A percentile compares a stretch with the other conserved stretches of the same genome.
Conservation (phyloP, 352 stramenopile species). For the Phytophthora sp. region DNA sequence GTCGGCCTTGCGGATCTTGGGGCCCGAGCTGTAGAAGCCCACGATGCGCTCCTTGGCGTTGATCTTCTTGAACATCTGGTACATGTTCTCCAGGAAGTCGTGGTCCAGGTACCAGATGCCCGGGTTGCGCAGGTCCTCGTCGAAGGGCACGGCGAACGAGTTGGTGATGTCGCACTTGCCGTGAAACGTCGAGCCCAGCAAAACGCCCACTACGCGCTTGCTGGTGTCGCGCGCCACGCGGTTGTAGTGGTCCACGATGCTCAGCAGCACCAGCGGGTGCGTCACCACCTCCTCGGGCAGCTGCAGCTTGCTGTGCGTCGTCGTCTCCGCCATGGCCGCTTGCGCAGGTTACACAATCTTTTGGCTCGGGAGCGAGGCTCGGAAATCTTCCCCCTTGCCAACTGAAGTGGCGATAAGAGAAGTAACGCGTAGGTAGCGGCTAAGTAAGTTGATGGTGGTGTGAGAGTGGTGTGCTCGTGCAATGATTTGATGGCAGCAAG, state of each 20-base stretch:
- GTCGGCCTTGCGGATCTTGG: constrained; percentile 96
- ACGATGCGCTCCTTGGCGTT: constrained; percentile 98
- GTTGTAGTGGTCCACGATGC: constrained; percentile 99
- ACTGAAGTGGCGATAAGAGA: constrained; percentile 8
- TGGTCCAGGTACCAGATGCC: constrained; percentile 99
- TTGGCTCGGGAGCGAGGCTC: neutral
- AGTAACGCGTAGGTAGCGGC: constrained; percentile 1
- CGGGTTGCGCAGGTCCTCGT: constrained; percentile 98
- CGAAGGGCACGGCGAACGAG: constrained; percentile 97
- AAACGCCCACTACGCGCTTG: constrained; percentile 98
- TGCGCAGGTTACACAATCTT: constrained; percentile 1
- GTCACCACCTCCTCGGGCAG: constrained; percentile 95
- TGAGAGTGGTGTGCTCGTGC: too few relatives aligned
- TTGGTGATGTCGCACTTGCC: constrained; percentile 95
- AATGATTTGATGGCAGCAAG: too few relatives aligned
- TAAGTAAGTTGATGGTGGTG: too few relatives aligned
- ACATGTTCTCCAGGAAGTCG: constrained; percentile 99
- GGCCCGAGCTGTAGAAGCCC: constrained; percentile 99
- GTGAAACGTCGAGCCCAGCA: constrained; percentile 96
- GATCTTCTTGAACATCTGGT: constrained; percentile 95
- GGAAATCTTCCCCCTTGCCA: constrained; percentile 40
- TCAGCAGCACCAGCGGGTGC: constrained; percentile 98
- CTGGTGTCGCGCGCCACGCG: constrained; percentile 97
- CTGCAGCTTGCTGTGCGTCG: constrained; percentile 37
- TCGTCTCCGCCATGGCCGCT: constrained; percentile 21